Percentiles rank a stretch among this genome's conserved stretches.
Evolutionary conservation across 495 filamentous ascomycete genomes (phyloP).

Genomic region (Glonium stellatum): DNA sequence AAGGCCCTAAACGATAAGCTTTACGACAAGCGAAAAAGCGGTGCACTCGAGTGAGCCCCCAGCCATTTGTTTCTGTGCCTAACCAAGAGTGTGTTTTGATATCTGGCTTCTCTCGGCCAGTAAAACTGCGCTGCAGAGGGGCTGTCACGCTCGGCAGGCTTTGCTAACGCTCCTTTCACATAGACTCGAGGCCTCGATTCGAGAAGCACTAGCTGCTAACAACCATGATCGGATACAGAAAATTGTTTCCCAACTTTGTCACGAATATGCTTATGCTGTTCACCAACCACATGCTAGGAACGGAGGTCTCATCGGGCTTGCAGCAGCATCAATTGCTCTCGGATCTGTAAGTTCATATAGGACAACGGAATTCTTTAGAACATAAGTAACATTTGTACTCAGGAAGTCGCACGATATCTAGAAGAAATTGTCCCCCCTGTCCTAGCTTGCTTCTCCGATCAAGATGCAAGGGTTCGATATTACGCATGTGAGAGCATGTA

Average conservation of each 20-base stretch:
- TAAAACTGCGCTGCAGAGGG: not conserved
- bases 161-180: not conserved
- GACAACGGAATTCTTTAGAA: not conserved
- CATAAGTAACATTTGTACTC: constrained; percentile 12
- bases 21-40: constrained; percentile 94
- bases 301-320: constrained; percentile 92
- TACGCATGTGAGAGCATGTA: constrained; percentile 99
- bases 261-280: constrained; percentile 95
- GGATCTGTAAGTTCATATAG: constrained; percentile 43
- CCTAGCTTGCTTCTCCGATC: constrained; percentile 95
- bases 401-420: constrained; percentile 83
- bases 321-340: constrained; percentile 91
- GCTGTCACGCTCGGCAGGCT: not conserved
- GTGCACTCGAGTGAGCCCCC: constrained; percentile 87
- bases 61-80: not conserved
- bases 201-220: constrained; percentile 68
- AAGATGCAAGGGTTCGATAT: constrained; percentile 96
- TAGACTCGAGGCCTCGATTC: constrained; percentile 85
- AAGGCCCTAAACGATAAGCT: constrained; percentile 94
- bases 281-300: constrained; percentile 97
- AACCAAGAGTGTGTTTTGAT: not conserved
- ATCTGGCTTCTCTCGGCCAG: not conserved
- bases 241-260: constrained; percentile 91
- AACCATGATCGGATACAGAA: constrained; percentile 72
- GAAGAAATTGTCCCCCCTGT: constrained; percentile 93